Conservation (phyloP, 2,329 filamentous ascomycete genomes). For the Akanthomyces muscarius region DNA sequence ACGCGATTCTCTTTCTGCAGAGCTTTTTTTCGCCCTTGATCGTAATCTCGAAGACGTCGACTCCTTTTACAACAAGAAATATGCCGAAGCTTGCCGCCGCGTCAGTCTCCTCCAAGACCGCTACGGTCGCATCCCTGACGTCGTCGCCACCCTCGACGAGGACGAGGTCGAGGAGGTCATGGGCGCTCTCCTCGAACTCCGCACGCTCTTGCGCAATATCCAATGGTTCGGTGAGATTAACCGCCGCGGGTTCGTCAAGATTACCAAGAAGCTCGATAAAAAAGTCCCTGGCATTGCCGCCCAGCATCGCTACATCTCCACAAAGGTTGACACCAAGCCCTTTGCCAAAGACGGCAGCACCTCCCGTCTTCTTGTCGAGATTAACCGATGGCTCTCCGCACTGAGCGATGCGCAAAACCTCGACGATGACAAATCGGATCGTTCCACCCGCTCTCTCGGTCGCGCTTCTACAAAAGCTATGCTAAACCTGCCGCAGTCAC, state of each 20-base stretch:
- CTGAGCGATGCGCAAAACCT: constrained; percentile 72
- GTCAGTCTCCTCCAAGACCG: constrained; percentile 82
- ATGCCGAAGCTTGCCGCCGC: constrained; percentile 76
- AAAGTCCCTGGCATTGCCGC: constrained; percentile 73
- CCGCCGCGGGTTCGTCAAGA: constrained; percentile 90
- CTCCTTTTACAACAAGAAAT: constrained; percentile 95
- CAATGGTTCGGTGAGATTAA: constrained; percentile 99
- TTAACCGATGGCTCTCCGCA: constrained; percentile 89
- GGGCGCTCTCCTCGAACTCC: constrained; percentile 82
- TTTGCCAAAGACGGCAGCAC: constrained; percentile 72
- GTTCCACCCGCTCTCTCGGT: constrained; percentile 71
- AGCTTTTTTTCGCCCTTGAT: constrained; percentile 95
- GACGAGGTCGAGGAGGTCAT: constrained; percentile 91
- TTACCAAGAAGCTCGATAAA: constrained; percentile 98
- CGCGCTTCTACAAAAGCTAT: constrained; percentile 72
- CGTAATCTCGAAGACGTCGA: constrained; percentile 97
- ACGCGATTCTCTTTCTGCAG: constrained; percentile 44
- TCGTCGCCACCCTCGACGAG: constrained; percentile 69
- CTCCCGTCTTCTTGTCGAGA: constrained; percentile 49
- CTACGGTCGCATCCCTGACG: constrained; percentile 71
- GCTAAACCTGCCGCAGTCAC: constrained; percentile 63
- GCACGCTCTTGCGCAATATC: constrained; percentile 81
- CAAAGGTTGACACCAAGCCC: constrained; percentile 82
- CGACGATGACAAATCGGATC: constrained; percentile 71
- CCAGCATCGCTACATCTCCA: constrained; percentile 81